phyloP scores from a whole-genome alignment of 106 monocot genomes.

The Acanthochlamys bracteata region DNA sequence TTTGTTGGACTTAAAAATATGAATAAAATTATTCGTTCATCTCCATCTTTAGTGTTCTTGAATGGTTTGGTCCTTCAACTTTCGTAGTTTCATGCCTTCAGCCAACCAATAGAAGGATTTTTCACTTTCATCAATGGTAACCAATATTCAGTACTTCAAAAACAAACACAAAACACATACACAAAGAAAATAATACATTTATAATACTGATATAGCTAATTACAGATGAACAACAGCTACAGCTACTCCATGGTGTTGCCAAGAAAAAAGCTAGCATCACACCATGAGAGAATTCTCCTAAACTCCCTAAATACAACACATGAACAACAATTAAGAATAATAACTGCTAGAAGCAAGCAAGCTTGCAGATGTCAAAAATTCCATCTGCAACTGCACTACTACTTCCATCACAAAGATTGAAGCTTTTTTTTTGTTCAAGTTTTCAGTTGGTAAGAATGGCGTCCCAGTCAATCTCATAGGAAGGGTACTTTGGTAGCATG shows the following conservation, averaged over 20 bases:
- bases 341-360: too few species aligned
- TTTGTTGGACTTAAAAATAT: too few species aligned
- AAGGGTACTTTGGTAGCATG: conserved; percentile 33
- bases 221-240: not conserved
- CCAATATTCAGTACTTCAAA: too few species aligned
- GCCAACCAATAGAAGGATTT: too few species aligned
- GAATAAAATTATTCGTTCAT: too few species aligned
- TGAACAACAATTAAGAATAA: not conserved
- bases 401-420: not conserved
- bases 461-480: conserved; percentile 52
- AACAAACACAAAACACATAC: too few species aligned
- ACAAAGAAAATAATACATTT: too few species aligned
- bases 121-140: too few species aligned
- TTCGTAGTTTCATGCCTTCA: too few species aligned
- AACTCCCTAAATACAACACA: not conserved
- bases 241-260: conserved; percentile 1
- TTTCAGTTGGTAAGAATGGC: conserved; percentile 20
- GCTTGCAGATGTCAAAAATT: conserved; percentile 31
- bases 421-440: not conserved
- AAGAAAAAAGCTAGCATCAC: conserved; percentile 29
- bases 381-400: conserved; percentile 23
- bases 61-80: too few species aligned
- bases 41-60: too few species aligned
- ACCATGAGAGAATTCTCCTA: conserved; percentile 14
- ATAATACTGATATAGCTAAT: too few species aligned